A percentile compares a stretch with the other conserved stretches of the same genome.
phyloP scores from a whole-genome alignment of 148 eudicot genomes.

The Tetragonia tetragonoides region DNA sequence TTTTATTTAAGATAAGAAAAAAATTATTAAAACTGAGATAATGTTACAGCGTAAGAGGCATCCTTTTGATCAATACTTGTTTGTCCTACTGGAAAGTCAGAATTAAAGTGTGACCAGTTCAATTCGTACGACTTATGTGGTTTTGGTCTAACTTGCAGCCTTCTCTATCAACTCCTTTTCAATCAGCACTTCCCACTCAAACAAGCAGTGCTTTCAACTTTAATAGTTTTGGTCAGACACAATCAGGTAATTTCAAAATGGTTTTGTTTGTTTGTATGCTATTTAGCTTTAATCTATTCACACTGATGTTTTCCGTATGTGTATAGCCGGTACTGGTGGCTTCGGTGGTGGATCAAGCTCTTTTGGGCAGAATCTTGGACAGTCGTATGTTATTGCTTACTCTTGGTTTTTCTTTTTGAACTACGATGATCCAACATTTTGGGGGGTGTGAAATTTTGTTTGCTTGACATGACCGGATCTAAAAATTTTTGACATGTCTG shows the following conservation, averaged over 20 bases:
- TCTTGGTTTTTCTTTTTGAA: conserved; percentile 7
- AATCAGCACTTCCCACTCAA: conserved; percentile 58
- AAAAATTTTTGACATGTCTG: not conserved
- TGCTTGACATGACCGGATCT: not conserved
- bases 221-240: conserved; percentile 65
- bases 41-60: no score
- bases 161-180: conserved; percentile 63
- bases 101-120: not conserved
- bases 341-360: conserved; percentile 59
- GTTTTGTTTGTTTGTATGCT: not conserved
- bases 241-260: conserved; percentile 39
- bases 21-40: no score
- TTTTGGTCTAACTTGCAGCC: conserved; percentile 48
- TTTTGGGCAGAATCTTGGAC: conserved; percentile 71
- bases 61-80: no score
- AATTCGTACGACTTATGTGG: not conserved
- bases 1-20: no score
- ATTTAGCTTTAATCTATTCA: not conserved
- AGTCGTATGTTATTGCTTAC: conserved; percentile 49
- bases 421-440: not conserved
- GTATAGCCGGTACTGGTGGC: conserved; percentile 47
- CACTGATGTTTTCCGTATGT: conserved; percentile 19
- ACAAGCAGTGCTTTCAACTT: conserved; percentile 54
- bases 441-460: not conserved
- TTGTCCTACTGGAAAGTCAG: not conserved